Evolutionary conservation across 805 yeast species (phyloP), one percentile per base, ranked within the genome.

Genomic region (Torulaspora franciscae): DNA sequence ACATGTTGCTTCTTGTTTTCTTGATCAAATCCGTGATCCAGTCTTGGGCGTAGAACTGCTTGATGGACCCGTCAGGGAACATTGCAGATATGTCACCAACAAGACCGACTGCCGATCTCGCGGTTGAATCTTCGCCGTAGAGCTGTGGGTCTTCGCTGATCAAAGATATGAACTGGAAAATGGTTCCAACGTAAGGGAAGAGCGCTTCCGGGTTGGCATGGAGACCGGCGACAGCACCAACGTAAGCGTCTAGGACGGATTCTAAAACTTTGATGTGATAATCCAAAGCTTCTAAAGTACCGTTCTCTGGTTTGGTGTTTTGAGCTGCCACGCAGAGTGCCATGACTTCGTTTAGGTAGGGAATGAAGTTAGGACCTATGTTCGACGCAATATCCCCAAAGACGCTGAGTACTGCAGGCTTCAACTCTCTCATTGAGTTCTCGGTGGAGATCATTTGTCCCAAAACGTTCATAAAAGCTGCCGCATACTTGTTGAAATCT

Each of bases 311-410:
- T 48, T 75, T 77, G 27, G 79, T 65, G 34, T 68, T 68, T 55
- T 82, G 80, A 11, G 90, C 89, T 42, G 77, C 77, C 25, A 71
- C 71, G 67, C 91, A 83, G 43, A 93, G 79, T 30, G 75, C 75
- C 83, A 90, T 83, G 27, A 89, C 95, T 48, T 80, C 86, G 30
- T 75, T 78, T 51, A 89, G 68, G 66, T 87, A 93, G 46, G 82
- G 87, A 53, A 75, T 75, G 67, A 91, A 93, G 44, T 75, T 79
- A 2, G 74, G 62, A 3, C 96, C 97, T 49, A 90, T 80, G 10
- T 93, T 81, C 0, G 95, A 78, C 3, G 98, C 97, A 58, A 93
- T 79, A 66, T 93, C 99, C 52, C 99, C 99, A 65, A 93, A 87
- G 58, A 95, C 88, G 9, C 97, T 86, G 54, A 93, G 70, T 24